These are phyloP conservation scores for Aspergillus persii DNA, from an alignment of 2,329 filamentous ascomycete genomes.

Conservation along the genomic window DNA sequence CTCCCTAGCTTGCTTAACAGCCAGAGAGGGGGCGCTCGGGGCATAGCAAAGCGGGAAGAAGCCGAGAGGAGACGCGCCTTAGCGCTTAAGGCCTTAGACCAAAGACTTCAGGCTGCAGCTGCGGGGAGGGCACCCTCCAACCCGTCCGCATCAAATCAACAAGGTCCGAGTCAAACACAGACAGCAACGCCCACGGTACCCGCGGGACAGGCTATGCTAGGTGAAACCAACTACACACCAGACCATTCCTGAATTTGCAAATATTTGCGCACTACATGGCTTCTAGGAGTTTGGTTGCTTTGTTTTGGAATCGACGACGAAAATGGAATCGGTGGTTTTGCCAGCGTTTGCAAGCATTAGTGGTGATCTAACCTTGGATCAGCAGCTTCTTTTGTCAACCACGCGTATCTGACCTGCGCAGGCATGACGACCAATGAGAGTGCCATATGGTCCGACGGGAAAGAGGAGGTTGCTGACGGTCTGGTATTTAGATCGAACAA, in stretches of 20 bases:
- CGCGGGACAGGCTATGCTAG: constrained; percentile 59
- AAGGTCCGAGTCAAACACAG: constrained; percentile 36
- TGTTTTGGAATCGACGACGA: constrained; percentile 7
- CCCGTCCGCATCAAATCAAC: constrained; percentile 31
- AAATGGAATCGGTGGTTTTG: not conserved
- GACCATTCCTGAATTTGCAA: constrained; percentile 49
- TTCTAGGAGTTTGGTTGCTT: constrained; percentile 17
- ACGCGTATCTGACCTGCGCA: no score
- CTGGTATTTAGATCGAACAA: no score
- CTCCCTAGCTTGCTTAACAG: constrained; percentile 59
- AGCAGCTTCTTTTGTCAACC: no score
- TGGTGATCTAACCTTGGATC: not conserved
- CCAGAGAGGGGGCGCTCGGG: constrained; percentile 43
- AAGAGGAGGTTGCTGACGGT: no score
- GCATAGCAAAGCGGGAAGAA: constrained; percentile 75
- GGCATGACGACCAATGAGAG: no score
- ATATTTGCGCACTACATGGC: not conserved
- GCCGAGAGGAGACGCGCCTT: constrained; percentile 85
- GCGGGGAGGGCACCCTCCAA: constrained; percentile 48
- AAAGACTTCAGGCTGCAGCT: constrained; percentile 82
- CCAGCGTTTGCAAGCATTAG: not conserved
- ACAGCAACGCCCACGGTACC: constrained; percentile 55
- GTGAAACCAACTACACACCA: constrained; percentile 68
- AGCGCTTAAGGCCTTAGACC: constrained; percentile 87
- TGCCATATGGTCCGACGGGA: no score